phyloP scores from a whole-genome alignment of 2,329 filamentous ascomycete genomes.

The Mollisia scopiformis region DNA sequence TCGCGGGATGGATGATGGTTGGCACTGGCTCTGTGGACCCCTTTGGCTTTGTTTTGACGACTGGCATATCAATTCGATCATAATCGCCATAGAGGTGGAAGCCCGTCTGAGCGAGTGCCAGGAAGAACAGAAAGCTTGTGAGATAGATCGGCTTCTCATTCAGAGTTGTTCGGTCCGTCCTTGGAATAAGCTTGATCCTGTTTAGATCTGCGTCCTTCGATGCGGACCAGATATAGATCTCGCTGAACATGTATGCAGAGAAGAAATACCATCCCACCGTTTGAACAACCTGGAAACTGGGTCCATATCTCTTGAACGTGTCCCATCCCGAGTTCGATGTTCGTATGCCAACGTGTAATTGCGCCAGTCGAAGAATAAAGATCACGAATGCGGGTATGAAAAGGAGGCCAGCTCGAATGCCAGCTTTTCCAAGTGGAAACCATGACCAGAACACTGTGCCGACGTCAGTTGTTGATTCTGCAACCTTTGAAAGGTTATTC shows the following conservation, averaged over 20 bases:
- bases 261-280: constrained; percentile 76
- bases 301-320: constrained; percentile 60
- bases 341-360: constrained; percentile 75
- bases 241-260: constrained; percentile 79
- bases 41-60: constrained; percentile 39
- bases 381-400: constrained; percentile 77
- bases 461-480: not conserved
- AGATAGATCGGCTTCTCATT: constrained; percentile 89
- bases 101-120: constrained; percentile 71
- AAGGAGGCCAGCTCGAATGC: constrained; percentile 73
- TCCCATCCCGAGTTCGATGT: constrained; percentile 71
- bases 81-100: constrained; percentile 74
- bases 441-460: constrained; percentile 77
- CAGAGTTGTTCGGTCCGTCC: constrained; percentile 71
- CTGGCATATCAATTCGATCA: constrained; percentile 57
- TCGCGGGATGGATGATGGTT: constrained; percentile 39
- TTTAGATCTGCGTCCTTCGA: constrained; percentile 63
- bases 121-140: constrained; percentile 67
- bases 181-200: constrained; percentile 72
- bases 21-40: constrained; percentile 40
- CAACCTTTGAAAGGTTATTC: constrained; percentile 31
- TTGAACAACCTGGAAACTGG: constrained; percentile 61
- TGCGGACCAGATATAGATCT: constrained; percentile 78
- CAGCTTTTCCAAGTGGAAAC: constrained; percentile 79
- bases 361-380: constrained; percentile 83